phyloP scores from a whole-genome alignment of 352 stramenopile species.

The Phytophthora brassicae region DNA sequence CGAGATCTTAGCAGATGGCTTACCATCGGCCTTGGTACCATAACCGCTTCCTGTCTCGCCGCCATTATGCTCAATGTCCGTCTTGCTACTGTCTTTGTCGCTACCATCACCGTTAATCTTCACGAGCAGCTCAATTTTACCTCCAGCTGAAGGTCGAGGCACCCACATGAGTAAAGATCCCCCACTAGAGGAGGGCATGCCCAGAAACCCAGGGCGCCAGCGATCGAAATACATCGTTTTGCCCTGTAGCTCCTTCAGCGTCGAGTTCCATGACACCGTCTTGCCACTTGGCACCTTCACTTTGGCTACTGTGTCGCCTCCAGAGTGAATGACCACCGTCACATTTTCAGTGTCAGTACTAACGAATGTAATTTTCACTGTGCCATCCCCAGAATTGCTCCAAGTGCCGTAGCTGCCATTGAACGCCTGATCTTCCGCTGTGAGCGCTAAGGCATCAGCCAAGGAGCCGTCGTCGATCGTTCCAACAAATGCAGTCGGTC shows the following conservation, averaged over 20 bases:
- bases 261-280: conserved; percentile 42
- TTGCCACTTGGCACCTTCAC: conserved; percentile 38
- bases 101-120: conserved; percentile 34
- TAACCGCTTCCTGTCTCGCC: neutral
- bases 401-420: conserved; percentile 37
- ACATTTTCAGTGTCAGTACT: conserved; percentile 43
- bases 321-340: conserved; percentile 44
- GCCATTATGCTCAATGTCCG: neutral
- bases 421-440: conserved; percentile 40
- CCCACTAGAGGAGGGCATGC: conserved; percentile 31
- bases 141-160: conserved; percentile 24
- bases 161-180: conserved; percentile 52
- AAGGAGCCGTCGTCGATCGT: conserved; percentile 50
- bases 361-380: conserved; percentile 39
- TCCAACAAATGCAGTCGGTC: conserved; percentile 44
- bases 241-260: conserved; percentile 39
- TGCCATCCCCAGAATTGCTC: conserved; percentile 36
- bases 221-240: conserved; percentile 56
- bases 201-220: conserved; percentile 42
- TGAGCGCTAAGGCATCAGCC: conserved; percentile 40
- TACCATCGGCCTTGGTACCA: neutral
- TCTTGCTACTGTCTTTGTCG: neutral
- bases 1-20: neutral
- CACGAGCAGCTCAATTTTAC: conserved; percentile 37
- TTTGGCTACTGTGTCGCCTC: conserved; percentile 33